phyloP scores from a whole-genome alignment of 2,329 filamentous ascomycete genomes.

The Fusarium tupiense region DNA sequence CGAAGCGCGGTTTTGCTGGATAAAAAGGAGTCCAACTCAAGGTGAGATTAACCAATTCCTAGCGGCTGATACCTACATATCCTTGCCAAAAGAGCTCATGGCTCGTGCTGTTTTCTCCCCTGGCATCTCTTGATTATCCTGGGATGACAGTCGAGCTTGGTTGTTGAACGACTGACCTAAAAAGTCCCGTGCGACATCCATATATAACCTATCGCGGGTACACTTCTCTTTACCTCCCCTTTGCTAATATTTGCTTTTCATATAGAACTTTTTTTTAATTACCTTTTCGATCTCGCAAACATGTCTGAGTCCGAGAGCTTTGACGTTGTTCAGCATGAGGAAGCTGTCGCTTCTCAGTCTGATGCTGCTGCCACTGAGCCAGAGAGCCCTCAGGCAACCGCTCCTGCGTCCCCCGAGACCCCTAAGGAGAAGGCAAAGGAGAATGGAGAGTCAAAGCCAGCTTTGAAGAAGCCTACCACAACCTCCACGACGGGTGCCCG shows the following conservation, averaged over 20 bases:
- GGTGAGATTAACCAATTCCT: conserved; percentile 34
- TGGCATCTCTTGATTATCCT: conserved; percentile 9
- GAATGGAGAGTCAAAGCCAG: conserved; percentile 42
- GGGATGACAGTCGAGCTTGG: conserved; percentile 21
- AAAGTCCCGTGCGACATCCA: conserved; percentile 7
- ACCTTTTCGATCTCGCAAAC: conserved; percentile 28
- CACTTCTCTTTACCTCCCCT: neutral
- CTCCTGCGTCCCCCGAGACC: conserved; percentile 47
- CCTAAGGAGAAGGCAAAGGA: conserved; percentile 49
- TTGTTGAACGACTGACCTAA: conserved; percentile 1
- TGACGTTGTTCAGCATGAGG: conserved; percentile 57
- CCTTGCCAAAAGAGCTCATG: conserved; percentile 13
- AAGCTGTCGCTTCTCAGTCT: conserved; percentile 49
- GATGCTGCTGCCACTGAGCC: conserved; percentile 39
- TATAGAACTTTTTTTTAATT: conserved; percentile 27
- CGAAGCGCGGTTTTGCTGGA: conserved; percentile 31
- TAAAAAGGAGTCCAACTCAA: conserved; percentile 32
- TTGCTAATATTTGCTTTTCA: conserved; percentile 5
- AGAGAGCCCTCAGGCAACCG: conserved; percentile 42
- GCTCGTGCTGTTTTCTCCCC: neutral
- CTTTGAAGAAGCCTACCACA: conserved; percentile 50
- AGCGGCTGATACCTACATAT: conserved; percentile 7
- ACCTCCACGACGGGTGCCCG: conserved; percentile 44
- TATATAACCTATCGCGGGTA: conserved; percentile 3
- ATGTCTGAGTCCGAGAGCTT: conserved; percentile 61